Evolutionary conservation across 1,284 basidiomycete species (phyloP).

Genomic region (Phylloporus sp.): DNA sequence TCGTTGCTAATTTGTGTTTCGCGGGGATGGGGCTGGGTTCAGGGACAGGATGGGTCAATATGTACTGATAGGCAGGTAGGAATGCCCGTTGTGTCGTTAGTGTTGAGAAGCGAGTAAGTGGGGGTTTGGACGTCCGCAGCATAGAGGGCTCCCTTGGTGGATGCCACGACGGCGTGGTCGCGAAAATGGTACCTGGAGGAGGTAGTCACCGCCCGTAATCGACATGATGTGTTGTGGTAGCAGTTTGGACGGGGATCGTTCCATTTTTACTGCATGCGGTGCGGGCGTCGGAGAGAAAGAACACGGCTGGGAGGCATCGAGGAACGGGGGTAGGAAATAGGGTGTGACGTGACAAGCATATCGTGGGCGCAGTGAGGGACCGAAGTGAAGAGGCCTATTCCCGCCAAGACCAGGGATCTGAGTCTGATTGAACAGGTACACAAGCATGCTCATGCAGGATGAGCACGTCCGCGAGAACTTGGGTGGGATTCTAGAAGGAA

Average conservation of each 20-base stretch:
- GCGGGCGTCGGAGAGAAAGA: conserved; percentile 39
- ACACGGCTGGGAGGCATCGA: conserved; percentile 46
- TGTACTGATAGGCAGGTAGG: conserved; percentile 71
- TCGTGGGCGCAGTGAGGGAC: too few species aligned
- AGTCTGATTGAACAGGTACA: too few species aligned
- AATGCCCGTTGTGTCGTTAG: conserved; percentile 64
- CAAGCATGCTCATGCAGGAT: too few species aligned
- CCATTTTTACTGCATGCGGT: conserved; percentile 37
- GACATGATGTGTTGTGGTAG: conserved; percentile 39
- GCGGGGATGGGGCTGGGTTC: conserved; percentile 49
- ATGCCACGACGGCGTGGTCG: conserved; percentile 65
- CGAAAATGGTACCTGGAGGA: conserved; percentile 67
- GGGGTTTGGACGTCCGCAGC: conserved; percentile 22
- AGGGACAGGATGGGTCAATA: conserved; percentile 54
- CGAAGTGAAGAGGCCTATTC: too few species aligned
- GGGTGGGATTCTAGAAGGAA: too few species aligned
- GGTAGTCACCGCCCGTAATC: conserved; percentile 54
- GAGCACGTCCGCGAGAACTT: too few species aligned
- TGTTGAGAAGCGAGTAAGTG: conserved; percentile 35
- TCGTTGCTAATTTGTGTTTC: conserved; percentile 72
- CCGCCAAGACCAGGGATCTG: too few species aligned
- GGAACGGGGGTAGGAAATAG: conserved; percentile 45
- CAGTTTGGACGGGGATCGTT: conserved; percentile 36
- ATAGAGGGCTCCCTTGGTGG: conserved; percentile 51
- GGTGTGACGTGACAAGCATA: too few species aligned